Percentiles rank a stretch among this genome's conserved stretches.
These are phyloP conservation scores for Calamus simplicifolius DNA, from an alignment of 176 grass and related monocot genomes.

Conservation along the genomic window DNA sequence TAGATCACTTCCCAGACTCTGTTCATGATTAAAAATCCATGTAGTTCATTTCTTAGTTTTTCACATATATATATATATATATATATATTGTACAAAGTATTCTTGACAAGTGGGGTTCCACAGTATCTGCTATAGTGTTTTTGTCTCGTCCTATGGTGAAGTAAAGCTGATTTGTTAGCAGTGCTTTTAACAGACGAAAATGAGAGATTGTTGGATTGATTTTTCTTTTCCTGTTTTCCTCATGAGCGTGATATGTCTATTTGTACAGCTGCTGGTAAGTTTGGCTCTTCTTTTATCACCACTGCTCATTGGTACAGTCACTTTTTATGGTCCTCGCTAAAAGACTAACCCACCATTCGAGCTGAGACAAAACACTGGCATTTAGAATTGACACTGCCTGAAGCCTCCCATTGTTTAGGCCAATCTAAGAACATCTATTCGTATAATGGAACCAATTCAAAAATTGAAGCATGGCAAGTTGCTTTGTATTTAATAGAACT, in stretches of 20 bases:
- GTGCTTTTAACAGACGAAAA: neutral
- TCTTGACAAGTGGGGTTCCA: constrained; percentile 24
- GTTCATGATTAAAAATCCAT: constrained; percentile 51
- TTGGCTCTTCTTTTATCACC: constrained; percentile 7
- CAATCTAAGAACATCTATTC: no score
- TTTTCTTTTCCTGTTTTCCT: neutral
- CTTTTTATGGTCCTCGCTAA: no score
- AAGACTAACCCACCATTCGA: no score
- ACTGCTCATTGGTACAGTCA: neutral
- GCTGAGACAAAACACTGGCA: no score
- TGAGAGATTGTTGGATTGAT: constrained; percentile 3
- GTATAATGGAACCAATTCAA: no score
- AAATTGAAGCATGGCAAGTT: no score
- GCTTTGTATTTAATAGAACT: no score
- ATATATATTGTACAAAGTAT: constrained; percentile 40
- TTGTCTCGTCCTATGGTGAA: neutral
- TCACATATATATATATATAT: neutral
- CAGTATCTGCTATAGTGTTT: neutral
- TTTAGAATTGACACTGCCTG: no score
- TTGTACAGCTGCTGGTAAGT: constrained; percentile 7
- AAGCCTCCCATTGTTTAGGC: no score
- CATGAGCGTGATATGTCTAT: neutral
- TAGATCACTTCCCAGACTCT: constrained; percentile 83
- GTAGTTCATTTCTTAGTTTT: neutral
- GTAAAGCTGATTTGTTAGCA: constrained; percentile 2